These are phyloP conservation scores for Bifiguratus adelaidae DNA, from an alignment of 192 early-diverging fungal species.

Conservation along the genomic window DNA sequence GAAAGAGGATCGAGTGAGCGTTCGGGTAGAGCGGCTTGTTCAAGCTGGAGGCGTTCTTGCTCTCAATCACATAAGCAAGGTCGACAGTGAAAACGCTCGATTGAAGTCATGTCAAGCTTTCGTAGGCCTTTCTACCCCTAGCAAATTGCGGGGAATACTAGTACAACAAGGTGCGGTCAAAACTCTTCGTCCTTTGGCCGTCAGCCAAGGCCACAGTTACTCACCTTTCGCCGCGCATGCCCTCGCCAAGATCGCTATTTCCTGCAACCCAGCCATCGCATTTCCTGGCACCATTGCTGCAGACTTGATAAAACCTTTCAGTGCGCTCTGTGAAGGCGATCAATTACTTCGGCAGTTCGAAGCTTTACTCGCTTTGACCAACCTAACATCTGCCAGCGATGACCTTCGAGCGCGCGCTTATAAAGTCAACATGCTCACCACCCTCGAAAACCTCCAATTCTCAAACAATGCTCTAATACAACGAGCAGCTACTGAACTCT, in stretches of 20 bases:
- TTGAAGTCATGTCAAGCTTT: constrained; percentile 55
- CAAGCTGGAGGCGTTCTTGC: constrained; percentile 44
- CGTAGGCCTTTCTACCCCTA: constrained; percentile 60
- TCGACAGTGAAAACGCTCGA: constrained; percentile 44
- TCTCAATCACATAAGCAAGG: constrained; percentile 37
- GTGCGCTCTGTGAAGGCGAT: constrained; percentile 46
- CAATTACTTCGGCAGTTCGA: constrained; percentile 73
- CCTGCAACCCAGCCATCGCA: constrained; percentile 78
- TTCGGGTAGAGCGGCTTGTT: constrained; percentile 42
- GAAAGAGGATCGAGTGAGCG: constrained; percentile 45
- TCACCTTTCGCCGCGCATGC: constrained; percentile 53
- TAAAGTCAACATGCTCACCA: constrained; percentile 45
- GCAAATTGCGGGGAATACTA: constrained; percentile 54
- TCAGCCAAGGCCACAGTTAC: neutral
- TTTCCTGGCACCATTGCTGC: constrained; percentile 58
- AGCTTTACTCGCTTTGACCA: constrained; percentile 86
- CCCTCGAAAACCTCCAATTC: constrained; percentile 71
- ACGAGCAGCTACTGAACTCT: constrained; percentile 79
- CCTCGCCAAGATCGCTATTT: constrained; percentile 89
- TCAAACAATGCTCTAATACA: constrained; percentile 70
- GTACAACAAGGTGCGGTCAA: constrained; percentile 78
- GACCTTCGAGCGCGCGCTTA: constrained; percentile 51
- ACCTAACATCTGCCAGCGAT: constrained; percentile 68
- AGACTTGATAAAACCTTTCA: constrained; percentile 63
- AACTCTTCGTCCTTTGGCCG: constrained; percentile 39